These are phyloP conservation scores for Ceratobasidium sp. DNA, from an alignment of 1,284 basidiomycete species.

Conservation along the genomic window DNA sequence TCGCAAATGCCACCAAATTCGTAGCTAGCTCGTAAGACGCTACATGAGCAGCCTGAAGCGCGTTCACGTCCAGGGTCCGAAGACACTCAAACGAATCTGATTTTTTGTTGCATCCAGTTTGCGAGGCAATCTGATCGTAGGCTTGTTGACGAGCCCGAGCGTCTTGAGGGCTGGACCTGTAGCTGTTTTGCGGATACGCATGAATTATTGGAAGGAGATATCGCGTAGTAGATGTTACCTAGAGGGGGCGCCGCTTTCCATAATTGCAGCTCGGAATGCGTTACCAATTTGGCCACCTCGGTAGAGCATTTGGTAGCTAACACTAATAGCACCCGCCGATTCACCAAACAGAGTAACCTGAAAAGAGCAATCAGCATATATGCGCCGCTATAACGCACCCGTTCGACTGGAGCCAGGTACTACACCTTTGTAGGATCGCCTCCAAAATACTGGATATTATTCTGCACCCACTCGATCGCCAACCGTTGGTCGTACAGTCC, in stretches of 20 bases:
- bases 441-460: constrained; percentile 59
- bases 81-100: constrained; percentile 24
- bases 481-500: constrained; percentile 4
- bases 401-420: neutral
- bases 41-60: constrained; percentile 10
- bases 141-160: constrained; percentile 5
- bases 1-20: constrained; percentile 3
- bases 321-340: constrained; percentile 18
- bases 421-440: constrained; percentile 56
- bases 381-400: neutral
- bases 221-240: neutral
- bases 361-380: neutral
- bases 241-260: constrained; percentile 21
- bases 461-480: constrained; percentile 59
- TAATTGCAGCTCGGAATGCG: constrained; percentile 32
- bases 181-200: neutral
- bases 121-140: constrained; percentile 16
- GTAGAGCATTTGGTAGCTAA: constrained; percentile 36
- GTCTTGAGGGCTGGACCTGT: constrained; percentile 2
- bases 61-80: neutral
- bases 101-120: constrained; percentile 3
- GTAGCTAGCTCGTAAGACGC: constrained; percentile 10
- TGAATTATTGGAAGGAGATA: neutral
- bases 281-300: neutral
- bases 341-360: constrained; percentile 35